These are phyloP conservation scores for Picea abies DNA, from an alignment of 83 land plant species.

Conservation along the genomic window DNA sequence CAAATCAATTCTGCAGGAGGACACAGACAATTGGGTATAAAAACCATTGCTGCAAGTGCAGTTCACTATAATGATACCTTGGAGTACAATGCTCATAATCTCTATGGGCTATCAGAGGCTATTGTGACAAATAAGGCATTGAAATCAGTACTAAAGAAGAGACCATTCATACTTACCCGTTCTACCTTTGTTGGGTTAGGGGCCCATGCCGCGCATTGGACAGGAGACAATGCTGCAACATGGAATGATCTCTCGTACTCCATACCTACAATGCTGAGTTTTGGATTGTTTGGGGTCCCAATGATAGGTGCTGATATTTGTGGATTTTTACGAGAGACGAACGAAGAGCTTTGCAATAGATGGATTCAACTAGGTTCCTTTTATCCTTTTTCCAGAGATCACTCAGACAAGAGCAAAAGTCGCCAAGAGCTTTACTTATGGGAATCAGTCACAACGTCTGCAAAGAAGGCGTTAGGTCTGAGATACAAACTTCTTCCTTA, in stretches of 20 bases:
- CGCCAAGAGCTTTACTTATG: conserved; percentile 84
- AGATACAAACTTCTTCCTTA: conserved; percentile 79
- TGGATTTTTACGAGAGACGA: conserved; percentile 63
- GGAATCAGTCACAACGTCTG: conserved; percentile 74
- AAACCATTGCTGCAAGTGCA: conserved; percentile 64
- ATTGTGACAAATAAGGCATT: conserved; percentile 70
- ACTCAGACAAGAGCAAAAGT: conserved; percentile 36
- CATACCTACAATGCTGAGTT: conserved; percentile 57
- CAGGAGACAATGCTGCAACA: conserved; percentile 82
- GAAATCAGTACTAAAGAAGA: conserved; percentile 40
- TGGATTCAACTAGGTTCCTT: conserved; percentile 96
- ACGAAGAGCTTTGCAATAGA: conserved; percentile 83
- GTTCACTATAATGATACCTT: conserved; percentile 56
- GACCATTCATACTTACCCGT: conserved; percentile 76
- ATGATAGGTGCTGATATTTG: conserved; percentile 80
- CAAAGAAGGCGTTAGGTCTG: conserved; percentile 65
- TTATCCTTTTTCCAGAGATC: conserved; percentile 89
- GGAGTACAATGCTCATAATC: conserved; percentile 83
- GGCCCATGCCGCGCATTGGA: conserved; percentile 85
- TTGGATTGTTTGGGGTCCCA: conserved; percentile 83
- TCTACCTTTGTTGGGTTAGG: conserved; percentile 90
- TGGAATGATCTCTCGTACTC: conserved; percentile 82
- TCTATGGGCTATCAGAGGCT: conserved; percentile 74
- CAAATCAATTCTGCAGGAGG: conserved; percentile 50
- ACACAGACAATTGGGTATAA: conserved; percentile 37